Evolutionary conservation across 2,329 filamentous ascomycete genomes (phyloP).

Genomic region (Aspergillus candidus): DNA sequence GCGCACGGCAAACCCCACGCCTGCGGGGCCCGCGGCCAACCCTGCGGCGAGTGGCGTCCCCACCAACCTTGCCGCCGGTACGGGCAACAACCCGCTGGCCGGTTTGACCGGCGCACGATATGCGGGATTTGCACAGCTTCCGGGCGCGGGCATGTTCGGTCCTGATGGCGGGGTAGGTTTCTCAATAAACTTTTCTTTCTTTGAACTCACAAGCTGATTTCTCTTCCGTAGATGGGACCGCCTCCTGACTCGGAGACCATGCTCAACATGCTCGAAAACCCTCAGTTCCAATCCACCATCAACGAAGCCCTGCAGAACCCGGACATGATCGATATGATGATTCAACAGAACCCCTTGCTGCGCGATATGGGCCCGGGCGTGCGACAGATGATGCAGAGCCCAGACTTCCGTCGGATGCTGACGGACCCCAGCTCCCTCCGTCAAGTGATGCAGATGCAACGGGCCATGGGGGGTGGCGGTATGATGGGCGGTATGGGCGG

Average conservation of each 20-base stretch:
- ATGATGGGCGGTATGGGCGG: constrained; percentile 9
- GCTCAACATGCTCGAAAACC: constrained; percentile 79
- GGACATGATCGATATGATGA: constrained; percentile 89
- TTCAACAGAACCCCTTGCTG: constrained; percentile 81
- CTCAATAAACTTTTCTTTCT: not conserved
- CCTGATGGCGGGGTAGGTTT: constrained; percentile 83
- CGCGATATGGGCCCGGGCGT: constrained; percentile 65
- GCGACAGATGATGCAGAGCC: constrained; percentile 79
- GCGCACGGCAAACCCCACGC: constrained; percentile 33
- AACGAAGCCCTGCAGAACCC: constrained; percentile 95
- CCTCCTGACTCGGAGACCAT: constrained; percentile 76
- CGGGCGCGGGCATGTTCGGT: constrained; percentile 82
- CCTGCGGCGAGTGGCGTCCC: constrained; percentile 38
- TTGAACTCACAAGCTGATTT: constrained; percentile 11
- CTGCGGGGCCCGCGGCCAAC: constrained; percentile 27
- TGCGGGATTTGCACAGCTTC: constrained; percentile 84
- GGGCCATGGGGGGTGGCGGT: constrained; percentile 52
- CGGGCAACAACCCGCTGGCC: constrained; percentile 80
- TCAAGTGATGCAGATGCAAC: constrained; percentile 75
- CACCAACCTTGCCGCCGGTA: constrained; percentile 44
- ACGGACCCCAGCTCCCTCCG: constrained; percentile 81
- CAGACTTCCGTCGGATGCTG: constrained; percentile 85
- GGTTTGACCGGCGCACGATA: constrained; percentile 89
- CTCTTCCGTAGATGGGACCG: constrained; percentile 68
- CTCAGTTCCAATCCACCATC: constrained; percentile 77